These are phyloP conservation scores for Fusarium chaquense DNA, from an alignment of 2,329 filamentous ascomycete genomes.

Conservation along the genomic window DNA sequence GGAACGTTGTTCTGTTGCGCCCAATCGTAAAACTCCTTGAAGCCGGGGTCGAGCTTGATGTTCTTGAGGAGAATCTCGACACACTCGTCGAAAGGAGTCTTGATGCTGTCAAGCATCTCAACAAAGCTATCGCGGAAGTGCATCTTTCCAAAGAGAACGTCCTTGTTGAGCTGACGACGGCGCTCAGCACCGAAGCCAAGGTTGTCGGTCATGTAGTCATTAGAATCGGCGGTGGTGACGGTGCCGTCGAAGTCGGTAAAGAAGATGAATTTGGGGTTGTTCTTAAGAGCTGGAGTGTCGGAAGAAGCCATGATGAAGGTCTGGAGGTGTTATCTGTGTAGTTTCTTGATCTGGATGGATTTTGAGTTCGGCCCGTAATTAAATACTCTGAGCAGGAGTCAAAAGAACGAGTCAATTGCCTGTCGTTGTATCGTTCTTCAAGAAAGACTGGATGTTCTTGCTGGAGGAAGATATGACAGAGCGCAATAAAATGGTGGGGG, in stretches of 20 bases:
- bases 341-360: not conserved
- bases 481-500: conserved; percentile 43
- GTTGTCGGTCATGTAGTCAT: conserved; percentile 86
- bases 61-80: conserved; percentile 81
- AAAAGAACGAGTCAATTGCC: conserved; percentile 3
- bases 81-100: conserved; percentile 83
- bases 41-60: conserved; percentile 89
- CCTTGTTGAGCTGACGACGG: conserved; percentile 79
- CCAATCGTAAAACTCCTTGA: conserved; percentile 90
- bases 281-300: conserved; percentile 69
- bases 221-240: conserved; percentile 79
- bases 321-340: not conserved
- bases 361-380: not conserved
- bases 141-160: conserved; percentile 77
- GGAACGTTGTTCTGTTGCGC: conserved; percentile 84
- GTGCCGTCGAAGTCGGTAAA: conserved; percentile 99
- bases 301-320: conserved; percentile 57
- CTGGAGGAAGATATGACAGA: conserved; percentile 32
- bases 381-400: not conserved
- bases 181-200: conserved; percentile 82
- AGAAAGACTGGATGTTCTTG: conserved; percentile 17
- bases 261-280: conserved; percentile 91
- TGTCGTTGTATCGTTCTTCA: not conserved
- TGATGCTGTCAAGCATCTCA: conserved; percentile 91
- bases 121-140: conserved; percentile 88